A percentile compares a stretch with the other conserved stretches of the same genome.
Evolutionary conservation across 768 basidiomycete species (phyloP).

Genomic region (Tylopilus intermedius): DNA sequence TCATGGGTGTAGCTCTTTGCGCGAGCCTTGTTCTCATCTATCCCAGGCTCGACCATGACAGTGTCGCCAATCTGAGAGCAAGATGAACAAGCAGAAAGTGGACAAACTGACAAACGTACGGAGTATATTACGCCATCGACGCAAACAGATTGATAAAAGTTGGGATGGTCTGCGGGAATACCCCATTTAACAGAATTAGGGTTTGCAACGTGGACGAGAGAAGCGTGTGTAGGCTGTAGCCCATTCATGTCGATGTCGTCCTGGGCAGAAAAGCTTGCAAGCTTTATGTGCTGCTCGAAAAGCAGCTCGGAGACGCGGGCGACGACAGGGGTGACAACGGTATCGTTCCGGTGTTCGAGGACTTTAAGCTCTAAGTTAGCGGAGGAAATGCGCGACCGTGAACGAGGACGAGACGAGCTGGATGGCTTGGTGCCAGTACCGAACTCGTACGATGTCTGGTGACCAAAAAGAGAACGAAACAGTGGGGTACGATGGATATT

Average conservation of each 20-base stretch:
- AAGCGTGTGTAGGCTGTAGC: conserved; percentile 2
- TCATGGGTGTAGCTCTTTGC: conserved; percentile 37
- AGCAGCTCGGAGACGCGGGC: conserved; percentile 42
- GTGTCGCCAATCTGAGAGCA: conserved; percentile 52
- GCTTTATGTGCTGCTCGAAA: conserved; percentile 41
- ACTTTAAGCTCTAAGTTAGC: conserved; percentile 25
- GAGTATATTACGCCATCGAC: conserved; percentile 57
- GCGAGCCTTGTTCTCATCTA: conserved; percentile 40
- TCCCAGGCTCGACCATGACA: conserved; percentile 58
- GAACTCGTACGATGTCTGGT: conserved; percentile 21
- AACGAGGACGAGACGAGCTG: conserved; percentile 15
- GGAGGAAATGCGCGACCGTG: conserved; percentile 10
- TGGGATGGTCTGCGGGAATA: conserved; percentile 16
- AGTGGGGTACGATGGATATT: conserved; percentile 38
- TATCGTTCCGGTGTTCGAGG: conserved; percentile 35
- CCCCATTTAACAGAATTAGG: conserved; percentile 35
- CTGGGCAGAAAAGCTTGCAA: conserved; percentile 30
- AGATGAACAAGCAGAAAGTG: conserved; percentile 8
- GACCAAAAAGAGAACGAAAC: conserved; percentile 33
- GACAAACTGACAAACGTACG: conserved; percentile 32
- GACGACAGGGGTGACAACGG: conserved; percentile 45
- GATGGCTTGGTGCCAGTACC: conserved; percentile 10
- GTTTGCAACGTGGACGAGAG: conserved; percentile 27
- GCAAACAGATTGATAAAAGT: conserved; percentile 41
- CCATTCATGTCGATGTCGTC: conserved; percentile 27